Base-by-base conservation (phyloP, 768 basidiomycete species). In the Chalciporus pseudorubinellus region DNA sequence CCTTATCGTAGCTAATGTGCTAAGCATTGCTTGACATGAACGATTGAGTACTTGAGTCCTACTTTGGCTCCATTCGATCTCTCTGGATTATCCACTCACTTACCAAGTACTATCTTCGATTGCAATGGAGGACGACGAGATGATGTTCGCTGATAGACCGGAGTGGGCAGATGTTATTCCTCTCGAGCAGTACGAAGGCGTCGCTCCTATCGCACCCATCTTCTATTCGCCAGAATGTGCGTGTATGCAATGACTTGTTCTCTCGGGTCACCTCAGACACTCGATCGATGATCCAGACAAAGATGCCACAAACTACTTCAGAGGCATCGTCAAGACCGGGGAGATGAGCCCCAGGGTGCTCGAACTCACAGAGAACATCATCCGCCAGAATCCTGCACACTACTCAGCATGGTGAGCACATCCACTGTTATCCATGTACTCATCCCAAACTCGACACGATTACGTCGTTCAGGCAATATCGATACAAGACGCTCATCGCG, bases 371-470 rank as follows among this genome's bases (percentile, higher is more conserved):
- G 91, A 95, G 69, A 76, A 74, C 34, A 83, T 98, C 60, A 95
- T 99, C 57, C 79, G 87, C 22, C 74, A 88, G 70, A 99, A 99
- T 66, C 95, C 97, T 6, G 93, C 92, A 1, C 97, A 98, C 66
- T 99, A 98, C 65, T 89, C 94, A 45, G 93, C 95, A 59, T 99
- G 97, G 95, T 94, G 65, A 52, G 84, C 20, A 18, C 19, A 39
- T 7, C 44, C 53, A 33, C 6, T 29, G 46, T 42, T 26, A n/a
- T 36, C 18, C 20, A 20, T 38, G 12, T 20, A 43, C 39, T 6
- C 39, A 44, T 51, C 40, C 43, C 42, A n/a, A 45, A 39, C 44
- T 4, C 24, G 7, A 20, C 9, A 18, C 22, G 28, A 26, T 44
- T 48, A 13, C 41, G 21, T 34, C 40, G 18, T 39, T 24, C 65